Evolutionary conservation across 2,329 filamentous ascomycete species (phyloP).

Genomic region (Cytospora piceicola): DNA sequence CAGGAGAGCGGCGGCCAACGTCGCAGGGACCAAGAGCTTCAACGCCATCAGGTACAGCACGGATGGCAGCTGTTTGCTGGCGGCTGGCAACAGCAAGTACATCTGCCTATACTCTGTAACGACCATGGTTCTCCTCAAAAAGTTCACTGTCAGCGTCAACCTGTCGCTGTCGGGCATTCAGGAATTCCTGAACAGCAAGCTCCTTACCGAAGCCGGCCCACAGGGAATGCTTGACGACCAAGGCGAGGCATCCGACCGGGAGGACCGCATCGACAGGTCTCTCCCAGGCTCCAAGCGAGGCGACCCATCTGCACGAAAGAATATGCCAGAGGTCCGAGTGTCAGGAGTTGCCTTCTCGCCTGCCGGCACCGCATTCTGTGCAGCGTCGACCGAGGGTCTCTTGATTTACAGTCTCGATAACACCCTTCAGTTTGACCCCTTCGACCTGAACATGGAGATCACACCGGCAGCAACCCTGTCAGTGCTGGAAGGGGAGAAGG

Average conservation of each 20-base stretch:
- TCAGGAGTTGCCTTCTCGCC: conserved; percentile 85
- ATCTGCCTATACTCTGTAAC: conserved; percentile 96
- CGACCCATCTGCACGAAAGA: conserved; percentile 79
- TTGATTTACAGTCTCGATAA: conserved; percentile 92
- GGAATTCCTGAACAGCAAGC: conserved; percentile 92
- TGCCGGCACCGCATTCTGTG: conserved; percentile 88
- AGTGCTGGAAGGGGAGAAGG: conserved; percentile 67
- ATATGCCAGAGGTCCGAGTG: conserved; percentile 81
- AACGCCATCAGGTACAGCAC: conserved; percentile 87
- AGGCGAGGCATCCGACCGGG: conserved; percentile 85
- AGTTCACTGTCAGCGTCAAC: conserved; percentile 94
- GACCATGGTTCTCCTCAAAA: conserved; percentile 89
- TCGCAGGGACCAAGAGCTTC: conserved; percentile 88
- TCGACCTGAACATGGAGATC: conserved; percentile 92
- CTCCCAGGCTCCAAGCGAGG: conserved; percentile 87
- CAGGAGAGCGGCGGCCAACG: conserved; percentile 87
- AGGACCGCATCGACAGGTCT: conserved; percentile 77
- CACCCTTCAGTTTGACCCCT: conserved; percentile 86
- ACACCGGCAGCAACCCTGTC: conserved; percentile 83
- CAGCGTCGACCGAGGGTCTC: conserved; percentile 90
- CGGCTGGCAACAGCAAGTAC: conserved; percentile 96
- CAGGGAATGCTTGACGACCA: conserved; percentile 82
- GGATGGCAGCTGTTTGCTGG: conserved; percentile 87
- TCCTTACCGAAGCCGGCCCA: conserved; percentile 89
- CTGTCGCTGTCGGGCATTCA: conserved; percentile 95